Conservation (phyloP, 2,329 filamentous ascomycete genomes). For the Hymenoscyphus fraxineus region DNA sequence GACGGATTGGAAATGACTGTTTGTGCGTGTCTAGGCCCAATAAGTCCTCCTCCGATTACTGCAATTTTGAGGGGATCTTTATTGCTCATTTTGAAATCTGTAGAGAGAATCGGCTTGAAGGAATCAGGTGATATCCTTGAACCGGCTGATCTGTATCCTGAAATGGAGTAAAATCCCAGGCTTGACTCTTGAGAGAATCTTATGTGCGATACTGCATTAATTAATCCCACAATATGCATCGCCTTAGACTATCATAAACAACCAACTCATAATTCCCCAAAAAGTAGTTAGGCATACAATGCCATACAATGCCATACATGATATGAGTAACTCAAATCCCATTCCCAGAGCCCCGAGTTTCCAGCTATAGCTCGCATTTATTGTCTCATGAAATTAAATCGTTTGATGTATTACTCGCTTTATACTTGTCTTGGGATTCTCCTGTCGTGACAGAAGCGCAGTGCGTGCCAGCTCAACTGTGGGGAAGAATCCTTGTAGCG, state of each 20-base stretch:
- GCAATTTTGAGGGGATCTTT: slow-evolving; percentile 36
- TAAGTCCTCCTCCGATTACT: slow-evolving; percentile 46
- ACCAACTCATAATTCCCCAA: too few relatives aligned
- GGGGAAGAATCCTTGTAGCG: background rate
- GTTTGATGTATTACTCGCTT: too few relatives aligned
- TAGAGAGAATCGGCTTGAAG: background rate
- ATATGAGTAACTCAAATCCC: too few relatives aligned
- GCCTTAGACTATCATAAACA: too few relatives aligned
- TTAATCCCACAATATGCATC: too few relatives aligned
- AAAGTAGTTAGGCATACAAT: too few relatives aligned
- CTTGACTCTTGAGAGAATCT: too few relatives aligned
- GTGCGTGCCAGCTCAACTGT: background rate
- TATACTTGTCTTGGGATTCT: background rate
- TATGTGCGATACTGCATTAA: too few relatives aligned
- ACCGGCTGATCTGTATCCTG: background rate
- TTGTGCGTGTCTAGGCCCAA: slow-evolving; percentile 48
- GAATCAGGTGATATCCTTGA: background rate
- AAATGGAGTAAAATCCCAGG: background rate
- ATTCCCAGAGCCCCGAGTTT: too few relatives aligned
- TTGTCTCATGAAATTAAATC: too few relatives aligned
- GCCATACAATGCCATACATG: too few relatives aligned
- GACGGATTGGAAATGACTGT: slow-evolving; percentile 39
- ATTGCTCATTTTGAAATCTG: slow-evolving; percentile 6
- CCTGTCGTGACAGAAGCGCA: background rate
- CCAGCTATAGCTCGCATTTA: too few relatives aligned